phyloP scores from a whole-genome alignment of 208 protist species.

The Naegleria gruberi region DNA sequence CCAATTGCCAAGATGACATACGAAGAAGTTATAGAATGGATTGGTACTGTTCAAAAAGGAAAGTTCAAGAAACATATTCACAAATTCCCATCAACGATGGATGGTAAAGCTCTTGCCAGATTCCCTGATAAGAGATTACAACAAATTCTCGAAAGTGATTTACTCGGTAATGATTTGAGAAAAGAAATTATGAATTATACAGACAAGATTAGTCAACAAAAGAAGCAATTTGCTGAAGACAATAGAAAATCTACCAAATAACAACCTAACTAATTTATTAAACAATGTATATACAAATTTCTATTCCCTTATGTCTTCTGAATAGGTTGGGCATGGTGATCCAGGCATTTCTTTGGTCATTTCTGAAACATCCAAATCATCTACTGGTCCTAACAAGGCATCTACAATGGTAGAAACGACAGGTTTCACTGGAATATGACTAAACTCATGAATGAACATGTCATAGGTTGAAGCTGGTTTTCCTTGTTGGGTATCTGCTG shows the following conservation, averaged over 20 bases:
- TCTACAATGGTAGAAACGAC: no score
- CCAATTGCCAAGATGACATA: not conserved
- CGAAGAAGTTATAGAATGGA: constrained; percentile 11
- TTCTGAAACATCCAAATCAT: no score
- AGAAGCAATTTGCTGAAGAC: not conserved
- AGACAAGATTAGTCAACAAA: not conserved
- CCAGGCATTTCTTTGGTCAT: no score
- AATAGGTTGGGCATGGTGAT: no score
- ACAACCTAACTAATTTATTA: not conserved
- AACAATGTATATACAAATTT: not conserved
- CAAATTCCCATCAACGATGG: not conserved
- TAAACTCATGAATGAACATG: no score
- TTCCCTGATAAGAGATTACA: not conserved
- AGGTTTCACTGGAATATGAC: no score
- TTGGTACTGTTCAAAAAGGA: not conserved
- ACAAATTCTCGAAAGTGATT: not conserved
- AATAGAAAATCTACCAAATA: not conserved
- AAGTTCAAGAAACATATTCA: not conserved
- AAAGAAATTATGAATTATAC: not conserved
- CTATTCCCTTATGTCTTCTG: no score
- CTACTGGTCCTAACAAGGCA: no score
- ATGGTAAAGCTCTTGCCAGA: not conserved
- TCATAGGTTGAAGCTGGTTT: no score
- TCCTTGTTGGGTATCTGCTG: no score
- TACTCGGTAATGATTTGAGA: not conserved